Percentiles rank a stretch among this genome's conserved stretches.
These are phyloP conservation scores for Diaporthe sp. DNA, from an alignment of 2,329 filamentous ascomycete genomes.

Conservation along the genomic window DNA sequence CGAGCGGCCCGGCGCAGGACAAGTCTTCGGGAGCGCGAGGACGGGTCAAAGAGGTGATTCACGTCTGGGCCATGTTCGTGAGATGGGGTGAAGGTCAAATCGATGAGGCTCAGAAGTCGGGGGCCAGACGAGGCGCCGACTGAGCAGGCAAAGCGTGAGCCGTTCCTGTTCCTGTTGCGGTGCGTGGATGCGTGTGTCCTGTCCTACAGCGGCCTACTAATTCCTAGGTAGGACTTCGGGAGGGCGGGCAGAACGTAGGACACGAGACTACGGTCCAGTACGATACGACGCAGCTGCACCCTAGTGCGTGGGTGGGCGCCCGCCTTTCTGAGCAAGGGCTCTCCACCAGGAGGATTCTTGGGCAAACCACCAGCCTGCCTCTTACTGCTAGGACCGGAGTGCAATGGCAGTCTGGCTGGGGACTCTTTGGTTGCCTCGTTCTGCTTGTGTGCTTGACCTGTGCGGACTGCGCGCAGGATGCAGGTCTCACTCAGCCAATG, in stretches of 20 bases:
- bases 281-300: conserved; percentile 24
- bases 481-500: conserved; percentile 34
- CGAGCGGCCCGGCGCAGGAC: background rate
- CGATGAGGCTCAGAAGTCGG: conserved; percentile 15
- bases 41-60: conserved; percentile 14
- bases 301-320: conserved; percentile 16
- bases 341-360: conserved; percentile 22
- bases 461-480: conserved; percentile 28
- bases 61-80: conserved; percentile 14
- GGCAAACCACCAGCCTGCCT: conserved; percentile 5
- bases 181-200: conserved; percentile 10
- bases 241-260: conserved; percentile 19
- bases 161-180: conserved; percentile 1
- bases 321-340: conserved; percentile 12
- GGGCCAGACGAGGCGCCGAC: conserved; percentile 22
- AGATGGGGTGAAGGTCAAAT: background rate
- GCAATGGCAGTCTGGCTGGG: background rate
- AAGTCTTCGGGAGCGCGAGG: conserved; percentile 14
- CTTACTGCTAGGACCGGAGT: background rate
- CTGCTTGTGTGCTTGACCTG: background rate
- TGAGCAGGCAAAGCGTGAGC: conserved; percentile 21
- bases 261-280: conserved; percentile 18
- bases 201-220: conserved; percentile 19
- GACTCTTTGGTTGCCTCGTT: background rate
- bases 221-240: conserved; percentile 27